phyloP scores from a whole-genome alignment of 768 basidiomycete genomes.

The Lactarius psammicola region DNA sequence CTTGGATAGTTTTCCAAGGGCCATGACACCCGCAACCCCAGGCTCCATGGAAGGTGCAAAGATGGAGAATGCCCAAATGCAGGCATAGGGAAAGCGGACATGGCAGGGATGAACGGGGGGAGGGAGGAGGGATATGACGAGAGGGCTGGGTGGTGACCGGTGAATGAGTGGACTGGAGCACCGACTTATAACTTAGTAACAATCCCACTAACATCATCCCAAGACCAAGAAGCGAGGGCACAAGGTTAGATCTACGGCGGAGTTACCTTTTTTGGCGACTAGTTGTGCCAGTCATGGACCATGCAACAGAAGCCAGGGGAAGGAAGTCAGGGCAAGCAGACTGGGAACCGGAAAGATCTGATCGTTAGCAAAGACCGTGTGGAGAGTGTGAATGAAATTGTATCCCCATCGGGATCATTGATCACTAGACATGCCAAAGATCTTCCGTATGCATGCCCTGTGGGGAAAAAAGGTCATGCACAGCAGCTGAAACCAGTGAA shows the following conservation, averaged over 20 bases:
- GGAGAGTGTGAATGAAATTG: neutral
- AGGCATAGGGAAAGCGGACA: neutral
- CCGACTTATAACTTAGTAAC: slow-evolving; percentile 5
- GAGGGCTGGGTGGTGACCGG: neutral
- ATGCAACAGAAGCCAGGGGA: neutral
- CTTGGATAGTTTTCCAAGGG: slow-evolving; percentile 6
- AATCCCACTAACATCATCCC: neutral
- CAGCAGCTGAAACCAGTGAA: neutral
- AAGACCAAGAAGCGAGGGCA: neutral
- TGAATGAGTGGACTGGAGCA: neutral
- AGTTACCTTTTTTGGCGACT: neutral
- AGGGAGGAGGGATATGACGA: too few relatives aligned
- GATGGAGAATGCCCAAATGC: neutral
- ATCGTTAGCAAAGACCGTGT: neutral
- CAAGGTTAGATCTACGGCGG: neutral
- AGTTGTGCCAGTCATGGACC: neutral
- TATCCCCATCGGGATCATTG: neutral
- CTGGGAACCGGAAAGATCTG: neutral
- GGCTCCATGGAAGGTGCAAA: neutral
- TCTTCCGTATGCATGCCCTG: neutral
- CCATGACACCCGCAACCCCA: neutral
- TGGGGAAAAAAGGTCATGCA: neutral
- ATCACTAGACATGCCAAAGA: neutral
- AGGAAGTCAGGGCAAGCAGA: neutral
- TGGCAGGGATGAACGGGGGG: neutral